Conservation (phyloP, 345 rosid species). For the Arabidopsis suecica region DNA sequence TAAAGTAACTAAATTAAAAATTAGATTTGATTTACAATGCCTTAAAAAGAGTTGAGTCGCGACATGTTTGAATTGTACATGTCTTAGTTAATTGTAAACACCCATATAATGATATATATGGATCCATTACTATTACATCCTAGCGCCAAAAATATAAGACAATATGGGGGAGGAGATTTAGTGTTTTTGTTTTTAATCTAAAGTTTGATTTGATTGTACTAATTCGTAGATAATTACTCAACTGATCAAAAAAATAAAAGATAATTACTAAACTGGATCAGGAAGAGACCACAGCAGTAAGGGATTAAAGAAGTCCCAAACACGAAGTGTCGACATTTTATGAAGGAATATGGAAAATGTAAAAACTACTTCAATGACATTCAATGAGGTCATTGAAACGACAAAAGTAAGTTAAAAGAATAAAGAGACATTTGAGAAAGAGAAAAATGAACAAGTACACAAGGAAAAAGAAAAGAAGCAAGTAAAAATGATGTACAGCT, state of each 20-base stretch:
- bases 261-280: background rate
- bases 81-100: conserved; percentile 15
- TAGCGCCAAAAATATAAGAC: conserved; percentile 12
- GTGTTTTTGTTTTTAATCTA: conserved; percentile 7
- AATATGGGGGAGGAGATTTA: conserved; percentile 6
- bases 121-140: background rate
- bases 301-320: background rate
- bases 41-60: conserved; percentile 6
- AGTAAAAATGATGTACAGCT: background rate
- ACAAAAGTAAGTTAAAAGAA: background rate
- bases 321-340: conserved; percentile 1
- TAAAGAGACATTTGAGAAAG: background rate
- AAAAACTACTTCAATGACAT: background rate
- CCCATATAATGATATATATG: background rate
- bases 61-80: conserved; percentile 9
- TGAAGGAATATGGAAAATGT: background rate
- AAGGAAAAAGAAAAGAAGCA: background rate
- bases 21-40: background rate
- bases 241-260: too few relatives aligned
- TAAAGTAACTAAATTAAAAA: background rate
- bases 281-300: background rate
- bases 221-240: background rate
- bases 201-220: conserved; percentile 6
- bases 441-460: background rate
- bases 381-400: background rate